A percentile compares a stretch with the other conserved stretches of the same genome.
phyloP scores from a whole-genome alignment of 2,329 filamentous ascomycete genomes.

The Verticillium klebahnii region DNA sequence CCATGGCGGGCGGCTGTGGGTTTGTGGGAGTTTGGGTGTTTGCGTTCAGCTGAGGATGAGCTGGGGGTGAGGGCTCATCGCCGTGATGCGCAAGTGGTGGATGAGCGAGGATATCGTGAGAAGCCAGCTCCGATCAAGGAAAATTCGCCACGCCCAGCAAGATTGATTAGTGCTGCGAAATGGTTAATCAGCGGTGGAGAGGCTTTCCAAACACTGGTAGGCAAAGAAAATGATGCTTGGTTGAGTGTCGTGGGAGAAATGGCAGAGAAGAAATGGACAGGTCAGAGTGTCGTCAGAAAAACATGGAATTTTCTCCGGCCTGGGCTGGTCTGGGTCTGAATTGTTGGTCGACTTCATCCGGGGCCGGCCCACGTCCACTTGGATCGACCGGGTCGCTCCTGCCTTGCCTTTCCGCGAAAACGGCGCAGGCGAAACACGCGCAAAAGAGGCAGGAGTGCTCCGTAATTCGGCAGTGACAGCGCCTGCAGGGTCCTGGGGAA shows the following conservation, averaged over 20 bases:
- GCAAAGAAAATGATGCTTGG: neutral
- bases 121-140: neutral
- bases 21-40: no score
- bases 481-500: neutral
- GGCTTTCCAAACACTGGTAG: neutral
- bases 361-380: neutral
- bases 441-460: neutral
- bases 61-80: neutral
- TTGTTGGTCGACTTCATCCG: neutral
- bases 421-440: neutral
- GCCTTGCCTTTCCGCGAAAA: neutral
- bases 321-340: neutral
- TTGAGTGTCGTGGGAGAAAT: neutral
- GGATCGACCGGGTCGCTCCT: neutral
- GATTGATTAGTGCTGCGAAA: neutral
- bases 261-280: neutral
- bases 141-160: neutral
- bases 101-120: neutral
- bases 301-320: neutral
- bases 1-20: neutral
- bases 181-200: no score
- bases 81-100: neutral
- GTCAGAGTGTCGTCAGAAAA: neutral
- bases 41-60: neutral
- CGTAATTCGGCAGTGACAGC: neutral